These are phyloP conservation scores for Eimeria acervulina DNA, from an alignment of 169 alveolate species.

Conservation along the genomic window DNA sequence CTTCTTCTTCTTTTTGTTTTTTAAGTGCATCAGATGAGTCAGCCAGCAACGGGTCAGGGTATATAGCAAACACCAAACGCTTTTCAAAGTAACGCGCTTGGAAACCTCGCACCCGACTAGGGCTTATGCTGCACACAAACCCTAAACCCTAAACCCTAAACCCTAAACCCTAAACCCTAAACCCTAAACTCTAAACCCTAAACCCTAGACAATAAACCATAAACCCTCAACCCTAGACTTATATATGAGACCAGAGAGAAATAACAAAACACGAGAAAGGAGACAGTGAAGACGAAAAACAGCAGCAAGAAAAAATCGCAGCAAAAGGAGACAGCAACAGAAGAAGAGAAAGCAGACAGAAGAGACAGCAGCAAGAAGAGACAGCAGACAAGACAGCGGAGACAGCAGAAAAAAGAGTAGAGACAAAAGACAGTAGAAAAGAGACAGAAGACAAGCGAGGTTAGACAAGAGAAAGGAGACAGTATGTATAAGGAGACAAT, in stretches of 20 bases:
- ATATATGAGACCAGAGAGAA: too few species aligned
- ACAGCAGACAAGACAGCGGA: neutral
- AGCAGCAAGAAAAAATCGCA: too few species aligned
- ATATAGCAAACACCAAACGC: conserved; percentile 50
- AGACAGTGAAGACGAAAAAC: too few species aligned
- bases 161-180: neutral
- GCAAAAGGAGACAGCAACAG: too few species aligned
- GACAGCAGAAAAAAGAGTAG: neutral
- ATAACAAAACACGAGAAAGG: neutral
- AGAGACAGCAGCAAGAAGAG: neutral
- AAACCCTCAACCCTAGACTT: neutral
- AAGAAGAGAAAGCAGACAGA: too few species aligned
- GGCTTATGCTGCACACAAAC: neutral
- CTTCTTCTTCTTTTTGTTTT: neutral
- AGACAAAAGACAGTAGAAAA: neutral
- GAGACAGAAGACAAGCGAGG: neutral
- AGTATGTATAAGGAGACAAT: neutral
- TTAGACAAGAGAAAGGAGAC: neutral
- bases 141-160: neutral
- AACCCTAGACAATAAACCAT: too few species aligned
- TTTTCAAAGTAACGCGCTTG: conserved; percentile 72
- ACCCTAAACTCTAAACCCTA: too few species aligned
- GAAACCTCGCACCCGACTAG: conserved; percentile 61
- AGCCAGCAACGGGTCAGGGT: neutral
- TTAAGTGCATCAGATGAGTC: neutral